These are phyloP conservation scores for Globisporangium orthogonon DNA, from an alignment of 352 stramenopile species.

Conservation along the genomic window DNA sequence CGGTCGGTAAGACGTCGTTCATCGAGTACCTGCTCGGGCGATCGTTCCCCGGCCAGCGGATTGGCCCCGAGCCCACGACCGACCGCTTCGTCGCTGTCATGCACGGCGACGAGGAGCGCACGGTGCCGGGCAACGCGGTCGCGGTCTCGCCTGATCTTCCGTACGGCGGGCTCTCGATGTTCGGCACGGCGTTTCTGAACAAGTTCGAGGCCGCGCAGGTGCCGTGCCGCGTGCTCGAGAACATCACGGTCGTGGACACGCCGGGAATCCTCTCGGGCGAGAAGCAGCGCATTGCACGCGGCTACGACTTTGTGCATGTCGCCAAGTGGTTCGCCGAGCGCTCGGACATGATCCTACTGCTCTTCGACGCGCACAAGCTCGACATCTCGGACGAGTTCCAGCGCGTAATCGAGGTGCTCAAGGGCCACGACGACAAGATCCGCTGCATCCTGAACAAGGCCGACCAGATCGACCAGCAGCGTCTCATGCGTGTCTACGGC, in stretches of 20 bases:
- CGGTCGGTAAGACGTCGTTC: slow-evolving; percentile 98
- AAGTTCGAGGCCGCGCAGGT: slow-evolving; percentile 96
- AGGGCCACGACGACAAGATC: slow-evolving; percentile 98
- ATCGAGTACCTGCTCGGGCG: slow-evolving; percentile 94
- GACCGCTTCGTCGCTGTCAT: slow-evolving; percentile 98
- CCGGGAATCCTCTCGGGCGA: slow-evolving; percentile 97
- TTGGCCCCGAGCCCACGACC: slow-evolving; percentile 97
- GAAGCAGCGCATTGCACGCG: slow-evolving; percentile 95
- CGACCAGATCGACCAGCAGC: slow-evolving; percentile 96
- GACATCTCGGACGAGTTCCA: slow-evolving; percentile 99
- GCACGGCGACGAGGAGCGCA: slow-evolving; percentile 94
- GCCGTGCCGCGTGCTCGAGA: slow-evolving; percentile 89
- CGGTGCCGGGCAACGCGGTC: slow-evolving; percentile 96
- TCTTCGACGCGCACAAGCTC: slow-evolving; percentile 99
- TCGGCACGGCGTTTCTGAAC: slow-evolving; percentile 98
- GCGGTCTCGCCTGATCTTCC: slow-evolving; percentile 93
- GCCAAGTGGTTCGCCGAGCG: slow-evolving; percentile 93
- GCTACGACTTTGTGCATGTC: slow-evolving; percentile 95
- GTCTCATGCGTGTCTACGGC: slow-evolving; percentile 95
- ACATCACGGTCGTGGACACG: slow-evolving; percentile 97
- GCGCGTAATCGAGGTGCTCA: slow-evolving; percentile 94
- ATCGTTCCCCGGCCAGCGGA: slow-evolving; percentile 95
- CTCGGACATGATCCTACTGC: slow-evolving; percentile 96
- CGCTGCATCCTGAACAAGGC: slow-evolving; percentile 99
- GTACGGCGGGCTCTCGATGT: slow-evolving; percentile 92